Evolutionary conservation across 1,284 basidiomycete genomes (phyloP).

Genomic region (Rhodotorula sp.): DNA sequence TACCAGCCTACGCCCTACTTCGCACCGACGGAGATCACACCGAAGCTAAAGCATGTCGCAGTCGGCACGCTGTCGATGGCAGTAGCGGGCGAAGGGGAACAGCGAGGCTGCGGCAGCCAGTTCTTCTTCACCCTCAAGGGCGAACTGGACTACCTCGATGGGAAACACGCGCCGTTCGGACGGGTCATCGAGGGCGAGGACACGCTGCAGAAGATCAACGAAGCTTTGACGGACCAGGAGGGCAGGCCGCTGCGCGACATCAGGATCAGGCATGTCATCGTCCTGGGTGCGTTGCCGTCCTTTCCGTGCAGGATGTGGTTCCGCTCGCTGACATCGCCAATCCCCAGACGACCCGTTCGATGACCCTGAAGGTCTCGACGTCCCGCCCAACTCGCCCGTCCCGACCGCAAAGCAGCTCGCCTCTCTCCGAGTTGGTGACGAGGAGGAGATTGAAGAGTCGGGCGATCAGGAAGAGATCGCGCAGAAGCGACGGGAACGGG

Average conservation of each 20-base stretch:
- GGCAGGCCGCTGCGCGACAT: slow-evolving; percentile 90
- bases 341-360: slow-evolving; percentile 80
- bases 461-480: slow-evolving; percentile 70
- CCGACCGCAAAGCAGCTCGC: slow-evolving; percentile 48
- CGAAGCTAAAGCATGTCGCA: slow-evolving; percentile 68
- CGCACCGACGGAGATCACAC: slow-evolving; percentile 65
- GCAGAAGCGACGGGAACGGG: slow-evolving; percentile 70
- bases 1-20: slow-evolving; percentile 65
- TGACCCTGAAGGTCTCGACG: slow-evolving; percentile 71
- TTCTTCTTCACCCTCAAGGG: slow-evolving; percentile 90
- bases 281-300: slow-evolving; percentile 65
- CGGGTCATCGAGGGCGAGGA: slow-evolving; percentile 92
- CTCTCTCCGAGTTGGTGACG: slow-evolving; percentile 77
- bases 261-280: slow-evolving; percentile 84
- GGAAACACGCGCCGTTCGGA: slow-evolving; percentile 93
- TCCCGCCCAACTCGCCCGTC: slow-evolving; percentile 72
- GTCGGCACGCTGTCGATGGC: slow-evolving; percentile 95
- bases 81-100: slow-evolving; percentile 68
- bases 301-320: too few species aligned
- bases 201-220: slow-evolving; percentile 88
- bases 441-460: slow-evolving; percentile 60
- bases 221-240: slow-evolving; percentile 81
- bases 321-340: too few species aligned
- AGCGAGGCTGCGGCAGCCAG: slow-evolving; percentile 85
- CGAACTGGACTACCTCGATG: slow-evolving; percentile 90